These are phyloP conservation scores for Amanita polypyramis DNA, from an alignment of 768 basidiomycete species.

Conservation along the genomic window DNA sequence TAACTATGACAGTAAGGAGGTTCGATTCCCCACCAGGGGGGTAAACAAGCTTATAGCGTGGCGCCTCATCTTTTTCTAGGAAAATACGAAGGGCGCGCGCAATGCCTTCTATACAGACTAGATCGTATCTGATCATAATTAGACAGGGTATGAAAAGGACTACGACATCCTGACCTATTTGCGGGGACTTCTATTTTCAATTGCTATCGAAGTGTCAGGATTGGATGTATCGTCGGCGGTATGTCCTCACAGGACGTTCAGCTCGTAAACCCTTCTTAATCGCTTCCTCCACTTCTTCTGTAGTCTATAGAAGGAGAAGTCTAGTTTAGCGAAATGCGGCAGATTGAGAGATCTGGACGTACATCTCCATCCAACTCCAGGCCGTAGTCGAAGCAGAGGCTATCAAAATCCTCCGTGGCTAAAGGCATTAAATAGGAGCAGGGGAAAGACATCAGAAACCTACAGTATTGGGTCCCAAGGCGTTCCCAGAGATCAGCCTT, in stretches of 20 bases:
- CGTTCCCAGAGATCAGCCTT: slow-evolving; percentile 89
- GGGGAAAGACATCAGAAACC: slow-evolving; percentile 12
- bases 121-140: slow-evolving; percentile 67
- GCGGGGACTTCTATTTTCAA: slow-evolving; percentile 98
- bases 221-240: slow-evolving; percentile 1
- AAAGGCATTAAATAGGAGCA: slow-evolving; percentile 12
- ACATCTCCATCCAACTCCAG: slow-evolving; percentile 98
- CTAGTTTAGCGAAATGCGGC: slow-evolving; percentile 1
- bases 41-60: slow-evolving; percentile 63
- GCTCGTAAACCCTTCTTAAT: slow-evolving; percentile 78
- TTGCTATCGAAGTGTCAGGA: slow-evolving; percentile 43
- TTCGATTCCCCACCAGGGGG: slow-evolving; percentile 58
- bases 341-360: slow-evolving; percentile 18
- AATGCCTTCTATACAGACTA: slow-evolving; percentile 95
- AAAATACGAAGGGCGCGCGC: slow-evolving; percentile 79
- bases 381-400: slow-evolving; percentile 94
- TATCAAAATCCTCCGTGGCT: slow-evolving; percentile 95
- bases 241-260: slow-evolving; percentile 60
- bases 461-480: slow-evolving; percentile 77
- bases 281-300: slow-evolving; percentile 73
- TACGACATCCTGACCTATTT: slow-evolving; percentile 52
- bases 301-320: slow-evolving; percentile 49
- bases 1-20: slow-evolving; percentile 57
- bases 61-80: slow-evolving; percentile 56
- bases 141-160: not conserved